Percentiles rank a stretch among this genome's conserved stretches.
Conservation (phyloP, 1,284 basidiomycete genomes). For the Fomitopsis palustris region DNA sequence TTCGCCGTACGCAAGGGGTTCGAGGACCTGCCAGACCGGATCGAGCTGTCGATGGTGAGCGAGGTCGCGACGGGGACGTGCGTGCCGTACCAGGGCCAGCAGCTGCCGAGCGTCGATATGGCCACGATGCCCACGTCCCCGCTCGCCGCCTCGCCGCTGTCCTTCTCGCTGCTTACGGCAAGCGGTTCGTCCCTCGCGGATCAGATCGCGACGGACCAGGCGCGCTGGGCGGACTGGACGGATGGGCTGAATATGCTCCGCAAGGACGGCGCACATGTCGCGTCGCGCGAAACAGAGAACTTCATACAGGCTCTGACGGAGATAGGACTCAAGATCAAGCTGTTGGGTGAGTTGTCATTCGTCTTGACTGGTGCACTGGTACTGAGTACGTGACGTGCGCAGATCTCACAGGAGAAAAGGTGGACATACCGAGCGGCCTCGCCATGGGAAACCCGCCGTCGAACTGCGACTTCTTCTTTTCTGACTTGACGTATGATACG, state of each 20-base stretch:
- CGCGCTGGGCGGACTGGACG: conserved; percentile 93
- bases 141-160: conserved; percentile 62
- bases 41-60: conserved; percentile 76
- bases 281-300: conserved; percentile 80
- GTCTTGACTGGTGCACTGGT: background rate
- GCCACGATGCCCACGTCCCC: conserved; percentile 43
- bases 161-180: conserved; percentile 75
- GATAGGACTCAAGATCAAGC: conserved; percentile 90
- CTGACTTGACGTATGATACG: conserved; percentile 46
- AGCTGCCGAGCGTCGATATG: conserved; percentile 53
- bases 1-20: conserved; percentile 76
- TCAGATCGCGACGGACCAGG: conserved; percentile 81
- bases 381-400: conserved; percentile 1
- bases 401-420: conserved; percentile 90
- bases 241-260: conserved; percentile 91
- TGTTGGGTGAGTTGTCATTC: conserved; percentile 58
- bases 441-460: conserved; percentile 69
- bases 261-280: conserved; percentile 75
- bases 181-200: conserved; percentile 80
- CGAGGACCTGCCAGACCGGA: conserved; percentile 84
- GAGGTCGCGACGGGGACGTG: conserved; percentile 82
- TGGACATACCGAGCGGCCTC: conserved; percentile 84
- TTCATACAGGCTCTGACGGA: conserved; percentile 88
- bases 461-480: conserved; percentile 87
- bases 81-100: conserved; percentile 53